Evolutionary conservation across 768 basidiomycete species (phyloP), one percentile per base, ranked within the genome.

Genomic region (Terana coerulea): DNA sequence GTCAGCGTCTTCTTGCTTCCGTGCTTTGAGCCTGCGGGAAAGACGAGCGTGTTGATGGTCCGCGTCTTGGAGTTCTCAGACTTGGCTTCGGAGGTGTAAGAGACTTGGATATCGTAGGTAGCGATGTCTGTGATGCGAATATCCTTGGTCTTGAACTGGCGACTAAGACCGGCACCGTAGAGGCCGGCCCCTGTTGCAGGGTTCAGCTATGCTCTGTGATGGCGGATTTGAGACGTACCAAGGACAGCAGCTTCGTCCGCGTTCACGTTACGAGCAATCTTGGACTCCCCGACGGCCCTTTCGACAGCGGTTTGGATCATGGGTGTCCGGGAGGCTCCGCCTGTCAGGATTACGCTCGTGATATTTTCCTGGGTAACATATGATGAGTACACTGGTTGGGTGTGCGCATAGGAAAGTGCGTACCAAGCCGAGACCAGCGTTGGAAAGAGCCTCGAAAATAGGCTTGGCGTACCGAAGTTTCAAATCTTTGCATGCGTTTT

Each of bases 161-260:
- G 77, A 58, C 88, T 92, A 24, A 95, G 77, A 21, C 82, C 77
- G 3, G 97, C 95, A 14, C 95, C 97, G 55, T 95, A 84, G 43
- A 97, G 83, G 1, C 90, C 95, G 21, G 95, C 94, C 36, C 86
- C 83, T 75, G 47, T 22, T 17, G 28, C 21, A 45, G 35, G 3
- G 47, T 2, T 34, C 1, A 50, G 25, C n/a, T 11, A n/a, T n/a
- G n/a, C n/a, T 24, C 15, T 9, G 17, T 10, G 24, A 11, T 15
- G n/a, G n/a, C n/a, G n/a, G n/a, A n/a, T n/a, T n/a, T n/a, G n/a
- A 8, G 37, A 43, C 59, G 19, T 66, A 76, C 88, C 93, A 37
- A 99, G 79, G 17, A 98, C 95, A 22, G 88, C 90, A 0, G 93
- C 91, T 70, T 99, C 97, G 64, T 98, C 97, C 0, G 95, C 87